Evolutionary conservation across 208 protist genomes (phyloP).

Genomic region (Trypanosoma theileri): DNA sequence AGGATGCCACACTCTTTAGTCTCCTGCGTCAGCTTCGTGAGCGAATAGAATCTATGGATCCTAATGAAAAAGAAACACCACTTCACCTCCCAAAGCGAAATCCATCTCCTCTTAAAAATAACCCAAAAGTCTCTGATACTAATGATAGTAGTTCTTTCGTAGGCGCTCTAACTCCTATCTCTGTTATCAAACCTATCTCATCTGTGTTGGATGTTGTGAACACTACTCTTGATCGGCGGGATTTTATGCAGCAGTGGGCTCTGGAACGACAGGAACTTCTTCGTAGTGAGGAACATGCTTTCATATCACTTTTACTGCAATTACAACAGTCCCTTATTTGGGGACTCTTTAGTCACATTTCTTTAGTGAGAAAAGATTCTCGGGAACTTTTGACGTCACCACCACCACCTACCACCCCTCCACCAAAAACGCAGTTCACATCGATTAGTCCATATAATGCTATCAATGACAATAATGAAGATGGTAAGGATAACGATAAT

Average conservation of each 20-base stretch:
- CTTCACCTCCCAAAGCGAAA: background rate
- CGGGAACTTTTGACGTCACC: background rate
- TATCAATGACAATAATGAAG: background rate
- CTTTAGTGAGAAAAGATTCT: background rate
- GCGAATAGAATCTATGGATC: background rate
- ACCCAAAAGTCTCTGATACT: no score
- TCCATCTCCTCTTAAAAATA: no score
- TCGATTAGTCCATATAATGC: no score
- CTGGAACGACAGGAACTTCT: constrained; percentile 1
- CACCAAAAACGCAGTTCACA: constrained; percentile 11
- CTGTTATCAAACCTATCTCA: no score
- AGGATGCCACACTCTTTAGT: background rate
- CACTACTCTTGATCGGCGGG: background rate
- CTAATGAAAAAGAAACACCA: background rate
- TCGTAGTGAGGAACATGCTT: background rate
- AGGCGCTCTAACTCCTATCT: no score
- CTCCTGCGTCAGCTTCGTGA: background rate
- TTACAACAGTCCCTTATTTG: background rate
- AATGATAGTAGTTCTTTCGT: no score
- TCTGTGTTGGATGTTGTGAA: background rate
- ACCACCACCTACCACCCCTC: constrained; percentile 9
- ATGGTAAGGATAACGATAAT: background rate
- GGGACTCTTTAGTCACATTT: background rate
- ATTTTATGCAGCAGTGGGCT: constrained; percentile 2
- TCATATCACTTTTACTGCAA: background rate